Base-by-base conservation (phyloP, 495 filamentous ascomycete species). In the Darksidea phi region DNA sequence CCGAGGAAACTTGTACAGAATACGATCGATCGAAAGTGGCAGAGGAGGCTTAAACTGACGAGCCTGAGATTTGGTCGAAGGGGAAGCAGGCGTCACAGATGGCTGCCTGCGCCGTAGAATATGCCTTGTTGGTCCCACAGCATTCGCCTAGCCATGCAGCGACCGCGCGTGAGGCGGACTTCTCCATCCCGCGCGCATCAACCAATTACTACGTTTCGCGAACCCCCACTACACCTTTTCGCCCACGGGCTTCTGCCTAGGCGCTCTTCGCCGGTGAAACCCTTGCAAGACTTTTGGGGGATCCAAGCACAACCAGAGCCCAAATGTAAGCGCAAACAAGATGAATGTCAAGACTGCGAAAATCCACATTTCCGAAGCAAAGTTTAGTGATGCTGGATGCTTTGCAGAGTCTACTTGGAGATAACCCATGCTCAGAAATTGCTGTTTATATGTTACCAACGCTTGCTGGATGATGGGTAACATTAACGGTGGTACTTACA, bases 361-460 rank as follows among this genome's bases (percentile, higher is more conserved):
- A 13, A 61, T 55, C 50, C 49, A 54, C 59, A 61, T 61, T n/a
- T 61, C 59, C 10, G n/a, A 20, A 6, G 49, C 41, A 28, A 61
- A 55, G n/a, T 54, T 36, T 7, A 61, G 34, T 10, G 59, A 47
- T 6, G 43, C 8, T 36, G 42, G 59, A 21, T 61, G 38, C 1
- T 37, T 54, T 8, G n/a, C 37, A n/a, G 56, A 36, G 46, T 51
- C 48, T 1, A 59, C 56, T 26, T 26, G 17, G 28, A 59, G 2
- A 51, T 59, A 59, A n/a, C 56, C 56, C 56, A 59, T 59, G 56
- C 56, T 59, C 1, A 59, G 21, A 25, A 59, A 59, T 59, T 59
- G 56, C 56, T 59, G 15, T 17, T 21, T 1, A 32, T 5, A 8
- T 42, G 24, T 56, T 25, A 48, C 21, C 25, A 23, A 36, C 3